These are phyloP conservation scores for Fusarium foetens DNA, from an alignment of 2,329 filamentous ascomycete species.

Conservation along the genomic window DNA sequence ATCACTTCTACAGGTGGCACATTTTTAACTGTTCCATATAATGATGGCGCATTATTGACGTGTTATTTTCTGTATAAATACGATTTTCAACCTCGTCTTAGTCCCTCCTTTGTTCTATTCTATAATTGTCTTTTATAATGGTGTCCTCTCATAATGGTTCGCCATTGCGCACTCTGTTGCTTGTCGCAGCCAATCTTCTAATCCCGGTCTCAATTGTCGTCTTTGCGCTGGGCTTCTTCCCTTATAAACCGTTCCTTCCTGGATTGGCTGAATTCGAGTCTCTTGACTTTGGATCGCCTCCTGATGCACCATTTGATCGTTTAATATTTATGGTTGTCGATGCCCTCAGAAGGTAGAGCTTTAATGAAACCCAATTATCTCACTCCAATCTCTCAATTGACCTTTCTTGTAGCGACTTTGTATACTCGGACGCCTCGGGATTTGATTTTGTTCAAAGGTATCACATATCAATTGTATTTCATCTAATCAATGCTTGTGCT, in stretches of 20 bases:
- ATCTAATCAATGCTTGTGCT: constrained; percentile 7
- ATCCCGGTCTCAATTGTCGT: constrained; percentile 78
- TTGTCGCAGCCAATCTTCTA: constrained; percentile 77
- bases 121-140: constrained; percentile 33
- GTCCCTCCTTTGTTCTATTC: constrained; percentile 20
- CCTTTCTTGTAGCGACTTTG: constrained; percentile 78
- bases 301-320: constrained; percentile 82
- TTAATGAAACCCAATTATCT: background rate
- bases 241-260: constrained; percentile 92
- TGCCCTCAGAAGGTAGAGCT: constrained; percentile 80
- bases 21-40: constrained; percentile 9
- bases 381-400: constrained; percentile 36
- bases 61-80: constrained; percentile 3
- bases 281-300: constrained; percentile 64
- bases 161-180: constrained; percentile 53
- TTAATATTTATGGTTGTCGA: constrained; percentile 98
- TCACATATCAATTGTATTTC: constrained; percentile 20
- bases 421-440: constrained; percentile 81
- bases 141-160: constrained; percentile 42
- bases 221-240: constrained; percentile 95
- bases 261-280: constrained; percentile 78
- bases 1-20: constrained; percentile 27
- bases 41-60: constrained; percentile 33
- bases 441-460: constrained; percentile 92
- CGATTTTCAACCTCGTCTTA: constrained; percentile 4